phyloP scores from a whole-genome alignment of 768 basidiomycete genomes.

The Tephrocybe sp. region DNA sequence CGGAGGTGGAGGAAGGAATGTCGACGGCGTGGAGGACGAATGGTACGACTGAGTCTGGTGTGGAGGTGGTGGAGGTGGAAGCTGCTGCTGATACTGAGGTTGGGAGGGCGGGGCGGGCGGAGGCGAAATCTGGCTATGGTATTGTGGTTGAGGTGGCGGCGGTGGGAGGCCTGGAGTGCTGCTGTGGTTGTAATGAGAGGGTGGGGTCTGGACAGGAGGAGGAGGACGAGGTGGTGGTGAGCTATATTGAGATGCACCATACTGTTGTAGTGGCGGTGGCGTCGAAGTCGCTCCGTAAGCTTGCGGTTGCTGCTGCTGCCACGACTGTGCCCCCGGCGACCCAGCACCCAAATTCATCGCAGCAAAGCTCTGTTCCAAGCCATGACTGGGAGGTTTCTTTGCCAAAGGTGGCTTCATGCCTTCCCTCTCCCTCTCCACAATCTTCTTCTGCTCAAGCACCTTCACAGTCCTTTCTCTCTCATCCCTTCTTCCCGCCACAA shows the following conservation, averaged over 20 bases:
- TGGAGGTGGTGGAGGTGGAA: neutral
- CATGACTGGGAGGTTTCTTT: conserved; percentile 46
- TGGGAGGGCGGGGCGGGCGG: neutral
- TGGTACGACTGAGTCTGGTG: neutral
- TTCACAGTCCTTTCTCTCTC: conserved; percentile 71
- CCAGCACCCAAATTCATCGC: conserved; percentile 12
- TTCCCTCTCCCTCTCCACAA: conserved; percentile 48
- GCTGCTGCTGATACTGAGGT: neutral
- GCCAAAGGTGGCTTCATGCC: conserved; percentile 44
- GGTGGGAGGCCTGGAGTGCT: neutral
- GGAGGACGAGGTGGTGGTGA: neutral
- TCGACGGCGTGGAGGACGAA: neutral
- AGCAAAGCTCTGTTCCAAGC: conserved; percentile 10
- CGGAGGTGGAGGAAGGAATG: neutral
- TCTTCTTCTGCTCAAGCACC: conserved; percentile 63
- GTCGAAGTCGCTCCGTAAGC: neutral
- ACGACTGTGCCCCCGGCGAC: neutral
- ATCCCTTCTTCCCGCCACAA: conserved; percentile 55
- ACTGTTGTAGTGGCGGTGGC: neutral
- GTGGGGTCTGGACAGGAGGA: neutral
- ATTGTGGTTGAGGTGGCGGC: neutral
- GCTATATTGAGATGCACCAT: neutral
- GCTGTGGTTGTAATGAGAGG: neutral
- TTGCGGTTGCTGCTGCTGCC: neutral
- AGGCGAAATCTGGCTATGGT: neutral